Evolutionary conservation across 2,329 filamentous ascomycete species (phyloP).

Genomic region (Diaporthe sp.): DNA sequence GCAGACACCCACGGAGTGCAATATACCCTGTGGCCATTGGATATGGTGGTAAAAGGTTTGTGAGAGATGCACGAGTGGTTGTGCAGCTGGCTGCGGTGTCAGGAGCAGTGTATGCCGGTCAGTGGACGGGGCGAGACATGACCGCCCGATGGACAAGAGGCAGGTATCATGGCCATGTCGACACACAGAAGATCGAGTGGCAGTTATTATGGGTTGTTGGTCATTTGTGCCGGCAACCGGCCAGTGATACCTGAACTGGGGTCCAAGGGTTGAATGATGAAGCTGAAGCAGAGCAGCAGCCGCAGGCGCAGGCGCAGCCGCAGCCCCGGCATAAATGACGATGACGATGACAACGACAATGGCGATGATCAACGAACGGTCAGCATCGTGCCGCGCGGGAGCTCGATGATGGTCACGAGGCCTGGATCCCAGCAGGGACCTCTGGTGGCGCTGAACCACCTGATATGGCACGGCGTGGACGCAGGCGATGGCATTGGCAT

Average conservation of each 20-base stretch:
- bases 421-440: background rate
- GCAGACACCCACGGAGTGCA: slow-evolving; percentile 26
- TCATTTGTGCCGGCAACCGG: background rate
- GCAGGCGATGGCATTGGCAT: slow-evolving; percentile 10
- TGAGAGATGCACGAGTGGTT: slow-evolving; percentile 7
- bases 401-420: slow-evolving; percentile 23
- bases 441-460: slow-evolving; percentile 27
- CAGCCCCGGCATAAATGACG: background rate
- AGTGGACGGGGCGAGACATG: background rate
- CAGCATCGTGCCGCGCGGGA: slow-evolving; percentile 30
- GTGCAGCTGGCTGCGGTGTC: slow-evolving; percentile 24
- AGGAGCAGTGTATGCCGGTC: background rate
- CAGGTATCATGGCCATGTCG: background rate
- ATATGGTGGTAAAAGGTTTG: background rate
- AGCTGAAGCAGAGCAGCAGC: background rate
- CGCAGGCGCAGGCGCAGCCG: background rate
- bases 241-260: background rate
- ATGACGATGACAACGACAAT: background rate
- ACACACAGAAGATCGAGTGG: background rate
- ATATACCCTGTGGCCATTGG: slow-evolving; percentile 14
- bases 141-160: background rate
- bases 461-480: slow-evolving; percentile 26
- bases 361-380: slow-evolving; percentile 16
- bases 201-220: background rate
- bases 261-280: background rate